Percentiles rank a stretch among this genome's conserved stretches.
phyloP scores from a whole-genome alignment of 345 rosid species.

The Hibiscus tridactylites region DNA sequence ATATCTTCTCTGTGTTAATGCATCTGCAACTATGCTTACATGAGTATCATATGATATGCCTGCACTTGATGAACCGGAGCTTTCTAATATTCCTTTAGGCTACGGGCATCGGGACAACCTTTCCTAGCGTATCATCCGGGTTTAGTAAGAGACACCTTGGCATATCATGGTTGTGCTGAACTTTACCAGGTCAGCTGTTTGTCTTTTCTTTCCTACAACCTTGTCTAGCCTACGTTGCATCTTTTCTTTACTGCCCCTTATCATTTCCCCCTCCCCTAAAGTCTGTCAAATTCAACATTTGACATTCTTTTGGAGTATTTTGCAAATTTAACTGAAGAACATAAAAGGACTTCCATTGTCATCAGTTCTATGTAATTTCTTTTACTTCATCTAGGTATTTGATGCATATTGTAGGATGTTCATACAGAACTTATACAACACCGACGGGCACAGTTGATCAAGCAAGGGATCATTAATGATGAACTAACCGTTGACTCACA shows the following conservation, averaged over 20 bases:
- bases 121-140: conserved; percentile 87
- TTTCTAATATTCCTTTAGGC: conserved; percentile 35
- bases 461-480: conserved; percentile 63
- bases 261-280: neutral
- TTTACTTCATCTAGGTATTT: conserved; percentile 18
- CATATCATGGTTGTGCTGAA: conserved; percentile 98
- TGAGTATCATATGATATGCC: conserved; percentile 6
- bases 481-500: conserved; percentile 54
- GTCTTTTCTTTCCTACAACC: conserved; percentile 12
- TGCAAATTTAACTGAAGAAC: neutral
- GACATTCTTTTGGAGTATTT: neutral
- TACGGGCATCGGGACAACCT: conserved; percentile 72
- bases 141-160: conserved; percentile 70
- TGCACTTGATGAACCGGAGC: conserved; percentile 13
- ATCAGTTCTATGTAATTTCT: conserved; percentile 15
- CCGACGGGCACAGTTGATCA: conserved; percentile 83
- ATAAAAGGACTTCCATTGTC: neutral
- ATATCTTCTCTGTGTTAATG: neutral
- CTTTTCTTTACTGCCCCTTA: neutral
- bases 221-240: neutral
- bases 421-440: conserved; percentile 92
- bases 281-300: neutral
- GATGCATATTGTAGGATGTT: conserved; percentile 53
- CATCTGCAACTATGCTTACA: neutral
- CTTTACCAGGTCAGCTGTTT: conserved; percentile 68